phyloP scores from a whole-genome alignment of 73 alveolate species.

The Symbiodinium pilosum region DNA sequence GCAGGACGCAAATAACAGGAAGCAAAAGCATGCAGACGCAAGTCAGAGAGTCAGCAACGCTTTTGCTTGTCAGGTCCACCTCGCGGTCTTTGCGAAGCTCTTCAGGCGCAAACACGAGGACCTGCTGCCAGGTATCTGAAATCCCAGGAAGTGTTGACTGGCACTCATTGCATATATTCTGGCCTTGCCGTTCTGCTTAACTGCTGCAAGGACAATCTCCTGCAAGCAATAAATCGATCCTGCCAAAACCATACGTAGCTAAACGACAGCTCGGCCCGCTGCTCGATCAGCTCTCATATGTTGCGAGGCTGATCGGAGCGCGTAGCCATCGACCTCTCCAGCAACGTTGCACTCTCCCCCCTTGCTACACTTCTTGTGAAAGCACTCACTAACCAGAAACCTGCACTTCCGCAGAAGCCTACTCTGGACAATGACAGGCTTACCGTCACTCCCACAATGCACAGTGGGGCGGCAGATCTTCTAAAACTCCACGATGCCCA shows the following conservation, averaged over 20 bases:
- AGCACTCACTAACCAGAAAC: too few relatives aligned
- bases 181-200: conserved; percentile 87
- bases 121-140: conserved; percentile 2
- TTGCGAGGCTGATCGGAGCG: conserved; percentile 73
- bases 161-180: neutral
- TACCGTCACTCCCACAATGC: too few relatives aligned
- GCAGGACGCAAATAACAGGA: too few relatives aligned
- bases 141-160: neutral
- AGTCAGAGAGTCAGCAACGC: too few relatives aligned
- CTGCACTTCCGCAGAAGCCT: neutral
- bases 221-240: neutral
- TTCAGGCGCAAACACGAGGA: conserved; percentile 76
- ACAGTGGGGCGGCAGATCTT: too few relatives aligned
- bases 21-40: too few relatives aligned
- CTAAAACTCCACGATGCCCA: too few relatives aligned
- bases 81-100: conserved; percentile 70
- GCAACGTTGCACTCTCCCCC: neutral
- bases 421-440: neutral
- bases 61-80: too few relatives aligned
- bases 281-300: conserved; percentile 81
- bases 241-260: neutral
- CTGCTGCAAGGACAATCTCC: conserved; percentile 85
- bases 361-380: neutral
- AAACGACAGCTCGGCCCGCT: neutral
- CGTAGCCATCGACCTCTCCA: conserved; percentile 63